Evolutionary conservation across 768 basidiomycete species (phyloP), one percentile per base, ranked within the genome.

Genomic region (Macrolepiota fuliginosa): DNA sequence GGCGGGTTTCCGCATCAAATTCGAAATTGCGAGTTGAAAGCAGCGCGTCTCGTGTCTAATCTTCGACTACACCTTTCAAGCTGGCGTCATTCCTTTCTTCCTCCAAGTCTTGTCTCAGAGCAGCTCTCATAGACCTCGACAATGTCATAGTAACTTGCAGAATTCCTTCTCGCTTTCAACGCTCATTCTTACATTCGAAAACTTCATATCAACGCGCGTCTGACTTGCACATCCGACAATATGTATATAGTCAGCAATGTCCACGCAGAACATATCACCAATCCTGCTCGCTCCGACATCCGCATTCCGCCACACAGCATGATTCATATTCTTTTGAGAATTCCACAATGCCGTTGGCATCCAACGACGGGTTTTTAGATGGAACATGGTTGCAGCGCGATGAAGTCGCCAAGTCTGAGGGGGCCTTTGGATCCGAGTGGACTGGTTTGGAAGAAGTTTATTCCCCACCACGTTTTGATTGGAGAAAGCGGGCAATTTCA

Each of bases 401-500:
- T 24, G 53, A 47, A 36, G 19, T 9, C 67, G 70, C 55, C 54
- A 63, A 42, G 13, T 54, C 35, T 24, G 65, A 15, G 15, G 53
- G 24, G 35, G 12, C 35, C 3, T 22, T 39, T 29, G 12, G 52
- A 52, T 10, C 56, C n/a, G 10, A 39, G n/a, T 58, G 46, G 46
- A 36, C 12, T 50, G 17, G 22, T 13, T 17, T 22, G 37, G 56
- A 24, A 19, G 56, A 17, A 13, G 4, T 5, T n/a, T 25, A 17
- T 24, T 71, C 66, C 4, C 60, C 64, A 27, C 67, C 68, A 24
- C 76, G 88, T 6, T 88, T 85, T 69, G 83, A 90, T 66, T 90
- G 89, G 89, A 77, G 86, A 45, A 66, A 77, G 40, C 77, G 85
- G 19, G 81, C 87, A 7, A 62, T 75, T 11, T 88, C 87, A 13